Conservation (phyloP, 129 eudicot genomes). For the Chrysanthemum makinoi region DNA sequence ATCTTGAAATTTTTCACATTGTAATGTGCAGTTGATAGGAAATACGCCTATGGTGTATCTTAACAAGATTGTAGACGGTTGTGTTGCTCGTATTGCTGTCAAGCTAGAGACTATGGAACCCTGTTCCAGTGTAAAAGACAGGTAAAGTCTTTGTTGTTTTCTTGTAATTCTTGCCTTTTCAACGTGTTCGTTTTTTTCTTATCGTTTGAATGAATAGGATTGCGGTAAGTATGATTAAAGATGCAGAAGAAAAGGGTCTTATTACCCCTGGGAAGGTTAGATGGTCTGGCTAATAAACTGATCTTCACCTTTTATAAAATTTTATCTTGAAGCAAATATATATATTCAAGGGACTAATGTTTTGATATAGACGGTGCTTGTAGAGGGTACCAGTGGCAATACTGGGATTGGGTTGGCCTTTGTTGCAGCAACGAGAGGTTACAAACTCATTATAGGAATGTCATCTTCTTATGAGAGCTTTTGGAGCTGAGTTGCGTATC, state of each 20-base stretch:
- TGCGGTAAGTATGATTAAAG: conserved; percentile 62
- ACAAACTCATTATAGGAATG: conserved; percentile 58
- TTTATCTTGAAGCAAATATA: background rate
- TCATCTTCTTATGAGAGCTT: conserved; percentile 53
- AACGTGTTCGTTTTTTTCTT: background rate
- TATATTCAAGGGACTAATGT: background rate
- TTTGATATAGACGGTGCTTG: conserved; percentile 47
- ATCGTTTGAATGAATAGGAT: conserved; percentile 34
- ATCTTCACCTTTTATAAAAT: background rate
- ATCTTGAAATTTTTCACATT: background rate
- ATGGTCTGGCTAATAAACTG: background rate
- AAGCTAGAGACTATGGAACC: conserved; percentile 72
- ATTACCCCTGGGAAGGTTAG: conserved; percentile 71
- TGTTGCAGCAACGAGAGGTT: conserved; percentile 63
- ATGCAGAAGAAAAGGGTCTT: conserved; percentile 74
- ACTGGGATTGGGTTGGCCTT: conserved; percentile 78
- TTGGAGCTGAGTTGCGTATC: conserved; percentile 65
- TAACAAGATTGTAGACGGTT: conserved; percentile 57
- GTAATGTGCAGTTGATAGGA: conserved; percentile 53
- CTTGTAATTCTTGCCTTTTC: background rate
- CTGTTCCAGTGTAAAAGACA: conserved; percentile 71
- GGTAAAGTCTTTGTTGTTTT: conserved; percentile 28
- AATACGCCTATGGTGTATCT: conserved; percentile 76
- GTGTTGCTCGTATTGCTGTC: conserved; percentile 63
- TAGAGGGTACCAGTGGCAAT: conserved; percentile 70